A percentile compares a stretch with the other conserved stretches of the same genome.
These are phyloP conservation scores for Heterobasidion irregulare DNA, from an alignment of 1,284 basidiomycete genomes.

Conservation along the genomic window DNA sequence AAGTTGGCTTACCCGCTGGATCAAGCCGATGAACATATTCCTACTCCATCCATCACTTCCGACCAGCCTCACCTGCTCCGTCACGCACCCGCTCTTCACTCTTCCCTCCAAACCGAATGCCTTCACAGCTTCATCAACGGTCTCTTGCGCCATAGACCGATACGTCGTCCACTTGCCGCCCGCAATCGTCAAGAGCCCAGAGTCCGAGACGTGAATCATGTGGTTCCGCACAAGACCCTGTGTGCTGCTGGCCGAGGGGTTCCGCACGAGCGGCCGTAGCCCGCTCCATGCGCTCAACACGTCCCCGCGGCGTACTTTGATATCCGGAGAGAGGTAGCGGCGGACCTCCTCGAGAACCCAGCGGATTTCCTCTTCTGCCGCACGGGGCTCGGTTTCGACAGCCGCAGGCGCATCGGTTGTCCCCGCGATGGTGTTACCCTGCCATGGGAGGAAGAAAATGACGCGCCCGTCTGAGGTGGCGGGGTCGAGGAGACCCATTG, in stretches of 20 bases:
- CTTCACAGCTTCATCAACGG: slow-evolving; percentile 84
- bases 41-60: slow-evolving; percentile 94
- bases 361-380: slow-evolving; percentile 90
- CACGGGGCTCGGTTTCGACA: slow-evolving; percentile 76
- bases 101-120: slow-evolving; percentile 60
- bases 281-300: slow-evolving; percentile 96
- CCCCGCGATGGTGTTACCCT: slow-evolving; percentile 95
- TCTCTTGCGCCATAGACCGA: slow-evolving; percentile 93
- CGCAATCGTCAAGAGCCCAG: slow-evolving; percentile 88
- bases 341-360: slow-evolving; percentile 95
- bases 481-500: slow-evolving; percentile 94
- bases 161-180: slow-evolving; percentile 99
- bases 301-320: slow-evolving; percentile 92
- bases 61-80: slow-evolving; percentile 75
- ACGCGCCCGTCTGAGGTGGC: slow-evolving; percentile 94
- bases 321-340: slow-evolving; percentile 85
- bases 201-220: slow-evolving; percentile 80
- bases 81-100: slow-evolving; percentile 65
- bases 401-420: slow-evolving; percentile 86
- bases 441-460: slow-evolving; percentile 99
- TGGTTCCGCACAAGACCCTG: slow-evolving; percentile 92
- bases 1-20: slow-evolving; percentile 59
- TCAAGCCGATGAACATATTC: slow-evolving; percentile 96
- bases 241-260: slow-evolving; percentile 75
- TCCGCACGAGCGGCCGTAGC: slow-evolving; percentile 82